phyloP scores from a whole-genome alignment of 2,329 filamentous ascomycete species.

The Coniochaeta ligniaria region DNA sequence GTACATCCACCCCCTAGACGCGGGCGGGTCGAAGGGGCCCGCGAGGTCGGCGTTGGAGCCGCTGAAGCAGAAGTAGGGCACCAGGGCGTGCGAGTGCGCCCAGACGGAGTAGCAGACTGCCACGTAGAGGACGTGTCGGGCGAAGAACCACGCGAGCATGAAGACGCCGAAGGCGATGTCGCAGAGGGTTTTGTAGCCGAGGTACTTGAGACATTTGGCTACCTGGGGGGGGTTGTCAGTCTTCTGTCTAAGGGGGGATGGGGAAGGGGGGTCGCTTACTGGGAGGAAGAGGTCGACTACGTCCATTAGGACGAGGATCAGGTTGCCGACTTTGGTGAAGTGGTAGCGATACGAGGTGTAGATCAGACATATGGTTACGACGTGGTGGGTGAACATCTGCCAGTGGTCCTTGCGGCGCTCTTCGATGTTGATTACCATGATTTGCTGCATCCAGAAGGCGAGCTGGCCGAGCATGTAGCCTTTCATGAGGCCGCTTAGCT shows the following conservation, averaged over 20 bases:
- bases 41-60: conserved; percentile 47
- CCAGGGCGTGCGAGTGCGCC: conserved; percentile 52
- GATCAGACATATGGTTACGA: conserved; percentile 79
- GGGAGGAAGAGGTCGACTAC: conserved; percentile 83
- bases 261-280: conserved; percentile 40
- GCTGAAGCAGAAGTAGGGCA: conserved; percentile 65
- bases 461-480: conserved; percentile 86
- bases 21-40: conserved; percentile 43
- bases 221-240: conserved; percentile 39
- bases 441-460: conserved; percentile 90
- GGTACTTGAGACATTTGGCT: conserved; percentile 91
- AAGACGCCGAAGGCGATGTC: conserved; percentile 82
- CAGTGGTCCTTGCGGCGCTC: conserved; percentile 89
- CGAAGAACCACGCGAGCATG: conserved; percentile 75
- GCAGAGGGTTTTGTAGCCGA: conserved; percentile 67
- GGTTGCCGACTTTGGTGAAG: conserved; percentile 78
- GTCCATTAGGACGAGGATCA: conserved; percentile 90
- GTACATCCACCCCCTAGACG: conserved; percentile 47
- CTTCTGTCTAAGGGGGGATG: background rate
- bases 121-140: conserved; percentile 75
- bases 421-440: conserved; percentile 91
- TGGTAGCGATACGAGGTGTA: conserved; percentile 80
- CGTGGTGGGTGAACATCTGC: conserved; percentile 94
- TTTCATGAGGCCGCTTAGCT: conserved; percentile 70
- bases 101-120: conserved; percentile 79